Evolutionary conservation across 768 basidiomycete species (phyloP).

Genomic region (Omphalotus guepiniiformis): DNA sequence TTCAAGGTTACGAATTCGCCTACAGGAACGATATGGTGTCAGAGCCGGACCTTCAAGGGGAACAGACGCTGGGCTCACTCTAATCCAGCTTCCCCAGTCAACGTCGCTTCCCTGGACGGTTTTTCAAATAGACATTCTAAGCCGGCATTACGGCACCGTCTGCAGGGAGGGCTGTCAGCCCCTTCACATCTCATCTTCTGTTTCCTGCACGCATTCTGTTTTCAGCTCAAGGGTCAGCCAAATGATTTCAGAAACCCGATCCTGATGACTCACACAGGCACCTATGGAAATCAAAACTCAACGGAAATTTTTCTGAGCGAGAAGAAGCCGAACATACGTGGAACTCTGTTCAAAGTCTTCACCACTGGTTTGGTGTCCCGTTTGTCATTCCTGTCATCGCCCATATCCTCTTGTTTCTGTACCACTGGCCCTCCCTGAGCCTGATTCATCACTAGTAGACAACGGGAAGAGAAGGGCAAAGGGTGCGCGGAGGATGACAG

Average conservation of each 20-base stretch:
- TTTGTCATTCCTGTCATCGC: conserved; percentile 52
- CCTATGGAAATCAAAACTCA: conserved; percentile 39
- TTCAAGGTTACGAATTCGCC: conserved; percentile 89
- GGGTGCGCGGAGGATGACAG: background rate
- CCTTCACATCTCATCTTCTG: conserved; percentile 99
- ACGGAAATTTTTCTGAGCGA: conserved; percentile 12
- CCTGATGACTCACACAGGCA: conserved; percentile 61
- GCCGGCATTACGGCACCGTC: conserved; percentile 84
- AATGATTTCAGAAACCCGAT: conserved; percentile 3
- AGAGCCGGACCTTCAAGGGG: background rate
- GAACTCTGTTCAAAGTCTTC: conserved; percentile 82
- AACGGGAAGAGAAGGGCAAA: background rate
- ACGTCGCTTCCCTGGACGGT: conserved; percentile 79
- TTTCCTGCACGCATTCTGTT: conserved; percentile 88
- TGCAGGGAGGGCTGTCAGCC: conserved; percentile 95
- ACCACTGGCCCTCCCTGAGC: conserved; percentile 17
- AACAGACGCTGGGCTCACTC: conserved; percentile 52
- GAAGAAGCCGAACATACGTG: conserved; percentile 51
- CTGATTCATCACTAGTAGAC: conserved; percentile 14
- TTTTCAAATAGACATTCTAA: conserved; percentile 95
- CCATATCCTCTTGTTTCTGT: conserved; percentile 57
- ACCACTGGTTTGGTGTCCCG: conserved; percentile 68
- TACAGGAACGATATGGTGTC: conserved; percentile 24
- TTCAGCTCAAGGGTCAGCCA: conserved; percentile 16
- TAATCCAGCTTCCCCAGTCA: conserved; percentile 84